These are phyloP conservation scores for Fulvia fulva DNA, from an alignment of 2,329 filamentous ascomycete species.

Conservation along the genomic window DNA sequence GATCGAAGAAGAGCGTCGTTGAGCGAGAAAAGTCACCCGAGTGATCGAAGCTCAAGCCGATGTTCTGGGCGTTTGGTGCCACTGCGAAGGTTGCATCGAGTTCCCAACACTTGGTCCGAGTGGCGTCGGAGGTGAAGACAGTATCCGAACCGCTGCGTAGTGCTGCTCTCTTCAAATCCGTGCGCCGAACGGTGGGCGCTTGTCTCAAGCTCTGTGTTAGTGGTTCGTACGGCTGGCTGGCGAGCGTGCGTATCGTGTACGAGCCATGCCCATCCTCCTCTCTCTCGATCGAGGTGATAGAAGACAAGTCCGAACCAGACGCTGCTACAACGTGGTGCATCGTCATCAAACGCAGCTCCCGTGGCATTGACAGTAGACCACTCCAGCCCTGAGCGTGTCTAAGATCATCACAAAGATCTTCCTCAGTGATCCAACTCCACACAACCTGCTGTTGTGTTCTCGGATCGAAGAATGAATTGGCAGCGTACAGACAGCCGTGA, in stretches of 20 bases:
- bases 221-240: constrained; percentile 23
- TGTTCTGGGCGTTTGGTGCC: constrained; percentile 16
- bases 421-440: constrained; percentile 52
- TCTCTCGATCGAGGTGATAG: constrained; percentile 43
- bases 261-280: constrained; percentile 26
- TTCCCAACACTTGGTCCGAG: constrained; percentile 22
- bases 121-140: constrained; percentile 9
- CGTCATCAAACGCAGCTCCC: constrained; percentile 42
- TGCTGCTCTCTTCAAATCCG: constrained; percentile 2
- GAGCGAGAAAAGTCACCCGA: constrained; percentile 22
- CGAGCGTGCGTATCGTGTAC: constrained; percentile 44
- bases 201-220: constrained; percentile 28
- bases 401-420: constrained; percentile 44
- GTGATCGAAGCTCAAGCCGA: constrained; percentile 25
- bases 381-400: constrained; percentile 49
- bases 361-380: constrained; percentile 46
- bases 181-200: constrained; percentile 7
- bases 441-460: constrained; percentile 40
- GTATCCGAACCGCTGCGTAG: constrained; percentile 1
- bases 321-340: constrained; percentile 37
- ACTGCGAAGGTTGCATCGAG: constrained; percentile 23
- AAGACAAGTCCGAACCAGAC: constrained; percentile 34
- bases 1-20: constrained; percentile 42
- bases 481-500: constrained; percentile 48
- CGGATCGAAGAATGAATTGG: constrained; percentile 48